Evolutionary conservation across 75 land plant species (phyloP).

Genomic region (Ceratopteris richardii): DNA sequence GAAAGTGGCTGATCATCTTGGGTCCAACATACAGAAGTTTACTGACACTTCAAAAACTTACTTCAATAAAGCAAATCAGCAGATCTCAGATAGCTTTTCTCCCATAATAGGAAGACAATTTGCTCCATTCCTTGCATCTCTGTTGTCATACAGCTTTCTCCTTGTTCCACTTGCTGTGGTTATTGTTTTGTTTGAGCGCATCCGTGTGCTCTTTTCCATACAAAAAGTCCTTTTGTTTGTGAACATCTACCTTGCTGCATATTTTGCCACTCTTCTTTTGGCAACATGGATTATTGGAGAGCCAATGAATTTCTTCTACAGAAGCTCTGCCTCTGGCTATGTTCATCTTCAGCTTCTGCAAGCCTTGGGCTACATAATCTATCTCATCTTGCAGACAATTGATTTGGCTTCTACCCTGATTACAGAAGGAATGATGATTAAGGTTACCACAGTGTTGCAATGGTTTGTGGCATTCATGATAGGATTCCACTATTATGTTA

Average conservation of each 20-base stretch:
- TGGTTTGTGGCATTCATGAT: conserved; percentile 14
- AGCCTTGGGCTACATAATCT: conserved; percentile 32
- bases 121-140: conserved; percentile 30
- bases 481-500: conserved; percentile 34
- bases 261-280: conserved; percentile 18
- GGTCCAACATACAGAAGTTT: conserved; percentile 11
- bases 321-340: conserved; percentile 19
- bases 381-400: conserved; percentile 18
- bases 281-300: conserved; percentile 21
- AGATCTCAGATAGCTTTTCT: conserved; percentile 16
- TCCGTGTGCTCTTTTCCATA: conserved; percentile 19
- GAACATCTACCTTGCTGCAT: conserved; percentile 25
- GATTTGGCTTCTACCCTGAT: conserved; percentile 13
- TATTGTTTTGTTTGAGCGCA: conserved; percentile 20
- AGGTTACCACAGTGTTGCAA: conserved; percentile 18
- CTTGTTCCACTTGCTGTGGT: conserved; percentile 25
- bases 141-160: conserved; percentile 25
- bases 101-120: conserved; percentile 20
- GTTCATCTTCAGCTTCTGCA: conserved; percentile 29
- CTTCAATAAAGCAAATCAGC: conserved; percentile 22
- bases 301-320: conserved; percentile 27
- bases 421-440: conserved; percentile 2
- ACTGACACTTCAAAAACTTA: conserved; percentile 21
- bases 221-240: conserved; percentile 23
- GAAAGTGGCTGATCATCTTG: conserved; percentile 11